phyloP scores from a whole-genome alignment of 2,329 filamentous ascomycete species.

The Trematosphaeria pertusa region DNA sequence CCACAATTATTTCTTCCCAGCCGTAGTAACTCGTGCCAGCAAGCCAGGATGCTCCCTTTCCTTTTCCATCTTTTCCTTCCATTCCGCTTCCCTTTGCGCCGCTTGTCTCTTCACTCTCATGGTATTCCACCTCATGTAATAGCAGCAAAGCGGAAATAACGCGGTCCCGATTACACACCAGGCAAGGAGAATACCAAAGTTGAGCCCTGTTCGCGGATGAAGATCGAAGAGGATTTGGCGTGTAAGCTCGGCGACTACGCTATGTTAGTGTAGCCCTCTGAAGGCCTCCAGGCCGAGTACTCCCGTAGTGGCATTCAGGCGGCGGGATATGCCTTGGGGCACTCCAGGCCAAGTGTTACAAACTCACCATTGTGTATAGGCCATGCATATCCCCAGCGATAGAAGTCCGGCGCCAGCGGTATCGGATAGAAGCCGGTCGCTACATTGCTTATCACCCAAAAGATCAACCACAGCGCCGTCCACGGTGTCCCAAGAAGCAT shows the following conservation, averaged over 20 bases:
- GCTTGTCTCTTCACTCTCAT: constrained; percentile 28
- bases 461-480: constrained; percentile 69
- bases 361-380: constrained; percentile 64
- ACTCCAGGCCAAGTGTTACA: too few relatives aligned
- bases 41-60: constrained; percentile 33
- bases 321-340: not conserved
- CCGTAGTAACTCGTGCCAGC: constrained; percentile 34
- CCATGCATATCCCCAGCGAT: constrained; percentile 68
- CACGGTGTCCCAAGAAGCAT: constrained; percentile 69
- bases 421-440: constrained; percentile 66
- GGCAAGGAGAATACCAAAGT: constrained; percentile 66
- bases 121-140: constrained; percentile 52
- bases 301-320: not conserved
- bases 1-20: too few relatives aligned
- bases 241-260: constrained; percentile 62
- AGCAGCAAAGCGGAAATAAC: constrained; percentile 60
- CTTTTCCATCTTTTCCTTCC: constrained; percentile 38
- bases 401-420: constrained; percentile 64
- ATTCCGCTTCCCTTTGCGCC: constrained; percentile 30
- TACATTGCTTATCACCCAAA: constrained; percentile 72
- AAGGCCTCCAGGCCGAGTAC: not conserved
- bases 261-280: not conserved
- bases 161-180: constrained; percentile 62
- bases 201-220: constrained; percentile 63
- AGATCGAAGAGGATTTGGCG: constrained; percentile 68